Conservation (phyloP, 306 rosid species). For the Medicago lupulina region DNA sequence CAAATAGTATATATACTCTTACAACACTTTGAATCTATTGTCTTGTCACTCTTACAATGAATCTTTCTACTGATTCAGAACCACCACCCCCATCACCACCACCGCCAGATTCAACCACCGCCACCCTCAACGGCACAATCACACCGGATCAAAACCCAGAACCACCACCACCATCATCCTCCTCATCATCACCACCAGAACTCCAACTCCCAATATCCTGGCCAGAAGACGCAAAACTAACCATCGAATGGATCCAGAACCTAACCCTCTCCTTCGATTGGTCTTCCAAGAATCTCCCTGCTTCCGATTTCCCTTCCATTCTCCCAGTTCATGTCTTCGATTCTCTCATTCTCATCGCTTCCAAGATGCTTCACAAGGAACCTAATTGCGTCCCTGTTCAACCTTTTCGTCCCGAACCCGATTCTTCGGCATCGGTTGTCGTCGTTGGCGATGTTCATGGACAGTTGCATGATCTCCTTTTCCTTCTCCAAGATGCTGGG, state of each 20-base stretch:
- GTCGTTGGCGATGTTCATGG: constrained; percentile 88
- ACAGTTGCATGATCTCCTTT: constrained; percentile 76
- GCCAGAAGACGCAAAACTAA: constrained; percentile 63
- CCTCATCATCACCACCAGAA: constrained; percentile 40
- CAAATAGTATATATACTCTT: background rate
- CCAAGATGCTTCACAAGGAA: constrained; percentile 85
- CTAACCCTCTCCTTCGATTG: constrained; percentile 70
- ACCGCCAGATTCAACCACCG: constrained; percentile 40
- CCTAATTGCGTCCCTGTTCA: constrained; percentile 71
- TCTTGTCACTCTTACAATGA: constrained; percentile 38
- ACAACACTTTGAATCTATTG: background rate
- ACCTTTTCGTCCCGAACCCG: constrained; percentile 45
- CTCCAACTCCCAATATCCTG: constrained; percentile 59
- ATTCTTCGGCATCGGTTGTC: constrained; percentile 36
- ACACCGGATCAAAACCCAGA: constrained; percentile 6
- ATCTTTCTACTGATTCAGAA: constrained; percentile 39
- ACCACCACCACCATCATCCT: constrained; percentile 22
- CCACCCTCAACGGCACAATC: constrained; percentile 21
- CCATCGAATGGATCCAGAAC: constrained; percentile 63
- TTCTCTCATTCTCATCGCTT: constrained; percentile 65
- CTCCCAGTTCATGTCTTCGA: constrained; percentile 75
- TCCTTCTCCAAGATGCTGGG: constrained; percentile 71
- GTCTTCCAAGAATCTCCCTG: constrained; percentile 65
- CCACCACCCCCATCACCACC: constrained; percentile 31
- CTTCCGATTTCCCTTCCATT: constrained; percentile 61